Evolutionary conservation across 768 basidiomycete species (phyloP), one percentile per base, ranked within the genome.

Genomic region (Rhizopogon roseolus): DNA sequence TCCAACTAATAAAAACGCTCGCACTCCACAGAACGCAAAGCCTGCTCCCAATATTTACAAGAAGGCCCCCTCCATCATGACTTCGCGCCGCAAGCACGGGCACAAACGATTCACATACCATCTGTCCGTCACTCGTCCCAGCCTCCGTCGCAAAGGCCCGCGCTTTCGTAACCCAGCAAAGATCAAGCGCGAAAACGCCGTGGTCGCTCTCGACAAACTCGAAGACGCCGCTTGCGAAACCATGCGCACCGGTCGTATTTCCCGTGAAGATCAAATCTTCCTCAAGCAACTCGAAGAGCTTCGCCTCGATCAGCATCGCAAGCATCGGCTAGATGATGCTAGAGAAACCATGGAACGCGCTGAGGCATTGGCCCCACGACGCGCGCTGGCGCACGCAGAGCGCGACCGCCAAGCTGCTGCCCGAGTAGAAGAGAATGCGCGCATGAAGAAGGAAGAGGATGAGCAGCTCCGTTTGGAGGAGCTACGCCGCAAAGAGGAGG

Each of bases 291-390:
- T 70, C 0, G 17, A 5, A 19, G 49, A 39, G 0, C 59, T 69
- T 25, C 52, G 57, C 1, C 10, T 61, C 2, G 53, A 70, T 2
- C 56, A 62, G 1, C 9, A 27, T 6, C 17, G 55, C 37, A 6
- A 40, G 0, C 50, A 65, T 7, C 54, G 53, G 11, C 57, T 70
- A 25, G 63, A 57, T 39, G 17, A n/a, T 13, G 63, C 41, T 17
- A 67, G 67, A 3, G 56, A 66, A 45, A 53, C 22, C 4, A 38
- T 58, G 28, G 57, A 52, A 53, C 58, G 71, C 5, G 71, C 69
- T 13, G 57, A 54, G n/a, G 50, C 5, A 5, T 55, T 56, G 28
- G 28, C 40, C 6, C 29, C 56, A 10, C 32, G 60, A 46, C 57
- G 65, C 38, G 48, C 19, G 16, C 27, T 14, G 56, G 66, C 41